Base-by-base conservation (phyloP, 495 filamentous ascomycete genomes). In the Usnea hakonensis region DNA sequence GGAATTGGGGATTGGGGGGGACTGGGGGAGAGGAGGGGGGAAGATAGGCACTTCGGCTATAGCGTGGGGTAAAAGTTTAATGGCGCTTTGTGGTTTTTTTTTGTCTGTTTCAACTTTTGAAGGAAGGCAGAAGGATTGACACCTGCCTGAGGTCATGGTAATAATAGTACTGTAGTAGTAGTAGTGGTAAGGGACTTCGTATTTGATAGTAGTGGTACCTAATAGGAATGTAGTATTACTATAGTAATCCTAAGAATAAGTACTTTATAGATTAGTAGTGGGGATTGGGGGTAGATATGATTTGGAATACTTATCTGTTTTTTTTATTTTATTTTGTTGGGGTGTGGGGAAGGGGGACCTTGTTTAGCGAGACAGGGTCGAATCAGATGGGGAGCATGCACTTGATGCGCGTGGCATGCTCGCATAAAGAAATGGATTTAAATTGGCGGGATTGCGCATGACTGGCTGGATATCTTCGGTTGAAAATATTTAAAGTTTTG, bases 371-470 rank as follows among this genome's bases (percentile, higher is more conserved):
- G 35, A 16, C 40, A n/a, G n/a, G 11, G 41, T 23, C 38, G 33
- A 53, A 53, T 50, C 46, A 41, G 30, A 33, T 44, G 35, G 36
- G 43, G 36, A 28, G 23, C 17, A 40, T 57, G 6, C 6, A 38
- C 50, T 55, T 50, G 26, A 54, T 61, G 59, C 59, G 59, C 59
- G 59, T 61, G 59, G 48, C 59, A 61, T 61, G 59, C 53, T 61
- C 50, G 59, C 59, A 61, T 61, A 38, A 55, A 30, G 35, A 14
- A 13, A 26, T n/a, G 17, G 0, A 33, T 55, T 9, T 21, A 8
- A 17, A 35, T 37, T 11, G 21, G 48, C 58, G 23, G 33, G 46
- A 40, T 54, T 55, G 48, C 59, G 37, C 28, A 32, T 61, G 59
- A 48, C 16, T 55, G 13, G 26, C 28, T 37, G 36, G 30, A 52